Evolutionary conservation across 805 yeast species (phyloP).

Genomic region (Ogataea corticis): DNA sequence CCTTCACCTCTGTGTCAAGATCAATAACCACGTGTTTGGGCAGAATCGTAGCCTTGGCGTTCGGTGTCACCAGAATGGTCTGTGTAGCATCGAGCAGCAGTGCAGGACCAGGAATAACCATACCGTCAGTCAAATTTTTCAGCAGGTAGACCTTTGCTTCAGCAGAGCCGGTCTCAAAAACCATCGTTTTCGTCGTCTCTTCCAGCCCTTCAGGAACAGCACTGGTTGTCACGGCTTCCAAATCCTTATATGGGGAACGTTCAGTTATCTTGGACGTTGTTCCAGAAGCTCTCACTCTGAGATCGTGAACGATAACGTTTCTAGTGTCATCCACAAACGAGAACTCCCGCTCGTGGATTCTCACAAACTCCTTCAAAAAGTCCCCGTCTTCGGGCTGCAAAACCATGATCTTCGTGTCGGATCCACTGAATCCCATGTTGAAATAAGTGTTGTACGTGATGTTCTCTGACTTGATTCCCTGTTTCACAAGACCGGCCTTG

Average conservation of each 20-base stretch:
- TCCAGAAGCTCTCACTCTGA: constrained; percentile 63
- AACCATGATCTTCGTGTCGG: constrained; percentile 76
- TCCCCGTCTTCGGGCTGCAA: constrained; percentile 33
- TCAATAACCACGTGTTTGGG: constrained; percentile 36
- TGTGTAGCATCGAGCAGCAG: constrained; percentile 37
- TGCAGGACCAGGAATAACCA: constrained; percentile 48
- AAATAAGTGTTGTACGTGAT: constrained; percentile 41
- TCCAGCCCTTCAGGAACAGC: constrained; percentile 73
- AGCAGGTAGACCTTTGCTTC: constrained; percentile 44
- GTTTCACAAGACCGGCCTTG: constrained; percentile 27
- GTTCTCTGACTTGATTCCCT: constrained; percentile 26
- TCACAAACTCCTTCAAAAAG: constrained; percentile 46
- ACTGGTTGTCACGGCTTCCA: constrained; percentile 59
- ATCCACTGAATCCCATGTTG: constrained; percentile 76
- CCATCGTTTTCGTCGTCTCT: constrained; percentile 44
- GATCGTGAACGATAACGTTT: constrained; percentile 61
- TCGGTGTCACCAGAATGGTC: constrained; percentile 37
- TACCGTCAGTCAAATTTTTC: constrained; percentile 49
- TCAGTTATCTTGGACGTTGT: constrained; percentile 52
- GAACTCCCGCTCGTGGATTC: constrained; percentile 62
- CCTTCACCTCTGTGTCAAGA: constrained; percentile 24
- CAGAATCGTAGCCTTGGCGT: constrained; percentile 32
- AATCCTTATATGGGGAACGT: constrained; percentile 14
- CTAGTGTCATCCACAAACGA: constrained; percentile 61
- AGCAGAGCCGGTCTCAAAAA: constrained; percentile 21